Evolutionary conservation across 2,329 filamentous ascomycete species (phyloP), one percentile per base, ranked within the genome.

Genomic region (Allantophomopsis cytisporea): DNA sequence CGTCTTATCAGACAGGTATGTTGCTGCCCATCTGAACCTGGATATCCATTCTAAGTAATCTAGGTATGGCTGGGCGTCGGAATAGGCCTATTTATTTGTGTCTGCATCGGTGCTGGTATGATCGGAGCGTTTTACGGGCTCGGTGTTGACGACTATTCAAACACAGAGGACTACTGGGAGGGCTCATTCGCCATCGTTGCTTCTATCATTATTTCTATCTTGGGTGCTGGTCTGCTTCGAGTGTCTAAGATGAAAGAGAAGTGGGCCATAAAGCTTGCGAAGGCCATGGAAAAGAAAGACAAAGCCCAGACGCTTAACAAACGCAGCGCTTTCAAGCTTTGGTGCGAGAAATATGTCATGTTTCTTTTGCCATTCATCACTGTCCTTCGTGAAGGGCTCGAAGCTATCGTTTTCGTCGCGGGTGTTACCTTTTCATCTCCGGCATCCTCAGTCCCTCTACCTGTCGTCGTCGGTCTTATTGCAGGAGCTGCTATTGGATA

Each of bases 281-380:
- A 71, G 49, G 75, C 82, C 3, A 51, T 20, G 18, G 18, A 20
- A 20, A 20, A 20, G 18, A 20, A 20, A 20, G 18, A 20, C 18
- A 20, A 20, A 34, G 64, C 68, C 17, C 64, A 50, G 30, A 51
- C 57, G 14, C 54, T 54, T 11, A 55, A 50, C 31, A 54, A 56
- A 14, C 54, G 56, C 11, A 57, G 56, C 11, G 50, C 58, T 4
- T 56, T 85, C 44, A 80, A 79, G 59, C 61, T 63, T 41, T 80
- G 72, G 60, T 59, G 68, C 14, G 78, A 86, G 56, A 84, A 82
- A 57, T 88, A 93, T 54, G 76, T 79, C 52, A 84, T 91, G 80
- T 88, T 91, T 57, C 59, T 83, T 36, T 63, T 93, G 39, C 85
- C 85, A 1, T 89, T 93, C 58, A 68, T 93, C 54, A 93, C 85